Percentiles rank a stretch among this genome's conserved stretches.
Conservation (phyloP, 805 yeast species). For the Jamesozyma jinghongensis region DNA sequence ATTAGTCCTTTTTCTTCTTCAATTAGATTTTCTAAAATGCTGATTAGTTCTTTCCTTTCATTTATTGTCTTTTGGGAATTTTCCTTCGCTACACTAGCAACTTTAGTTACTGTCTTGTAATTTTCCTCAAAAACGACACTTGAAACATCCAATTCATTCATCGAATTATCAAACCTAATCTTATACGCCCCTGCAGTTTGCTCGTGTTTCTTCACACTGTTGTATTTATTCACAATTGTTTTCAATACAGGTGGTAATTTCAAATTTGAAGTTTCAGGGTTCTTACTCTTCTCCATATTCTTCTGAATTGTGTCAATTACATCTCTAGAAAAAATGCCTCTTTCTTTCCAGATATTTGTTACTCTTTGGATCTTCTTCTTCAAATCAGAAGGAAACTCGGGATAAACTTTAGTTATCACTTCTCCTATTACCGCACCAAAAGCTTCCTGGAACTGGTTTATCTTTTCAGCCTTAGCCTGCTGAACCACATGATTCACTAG, state of each 20-base stretch:
- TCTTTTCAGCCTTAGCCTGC: constrained; percentile 25
- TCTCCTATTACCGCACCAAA: constrained; percentile 26
- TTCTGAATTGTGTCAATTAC: constrained; percentile 9
- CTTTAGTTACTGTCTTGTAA: constrained; percentile 25
- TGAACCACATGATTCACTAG: constrained; percentile 29
- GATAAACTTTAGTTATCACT: constrained; percentile 31
- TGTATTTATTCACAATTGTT: constrained; percentile 20
- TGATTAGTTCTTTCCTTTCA: constrained; percentile 19
- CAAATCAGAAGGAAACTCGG: constrained; percentile 33
- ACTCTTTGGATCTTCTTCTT: constrained; percentile 49
- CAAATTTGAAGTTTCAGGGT: constrained; percentile 13
- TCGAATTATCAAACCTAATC: constrained; percentile 22
- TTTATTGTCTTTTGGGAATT: constrained; percentile 24
- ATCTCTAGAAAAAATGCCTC: constrained; percentile 40
- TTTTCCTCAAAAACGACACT: constrained; percentile 25
- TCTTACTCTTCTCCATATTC: constrained; percentile 2
- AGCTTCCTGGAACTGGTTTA: constrained; percentile 22
- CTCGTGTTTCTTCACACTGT: constrained; percentile 15
- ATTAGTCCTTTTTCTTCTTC: constrained; percentile 21
- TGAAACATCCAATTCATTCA: constrained; percentile 20
- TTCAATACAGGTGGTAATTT: constrained; percentile 29
- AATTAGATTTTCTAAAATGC: constrained; percentile 19
- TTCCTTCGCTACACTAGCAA: constrained; percentile 25
- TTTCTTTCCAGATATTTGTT: constrained; percentile 55
- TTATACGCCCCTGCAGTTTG: constrained; percentile 21